Percentiles rank a stretch among this genome's conserved stretches.
Evolutionary conservation across 495 filamentous ascomycete species (phyloP).

Genomic region (Cetradonia linearis): DNA sequence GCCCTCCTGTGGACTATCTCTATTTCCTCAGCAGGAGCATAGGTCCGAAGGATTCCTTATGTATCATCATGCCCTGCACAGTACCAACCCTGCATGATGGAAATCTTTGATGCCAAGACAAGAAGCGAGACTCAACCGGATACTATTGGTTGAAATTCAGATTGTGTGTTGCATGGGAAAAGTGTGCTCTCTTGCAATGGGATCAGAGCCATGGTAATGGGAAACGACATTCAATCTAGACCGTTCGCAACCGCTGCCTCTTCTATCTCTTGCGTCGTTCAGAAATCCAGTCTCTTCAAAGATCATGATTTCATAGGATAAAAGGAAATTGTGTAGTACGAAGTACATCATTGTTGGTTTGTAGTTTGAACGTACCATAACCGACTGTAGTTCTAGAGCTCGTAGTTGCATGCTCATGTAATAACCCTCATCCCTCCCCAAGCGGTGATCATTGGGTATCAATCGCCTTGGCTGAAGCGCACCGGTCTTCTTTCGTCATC

Average conservation of each 20-base stretch:
- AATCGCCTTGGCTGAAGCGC: conserved; percentile 13
- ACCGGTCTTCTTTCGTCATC: conserved; percentile 21
- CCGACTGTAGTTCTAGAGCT: too few species aligned
- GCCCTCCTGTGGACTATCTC: not conserved
- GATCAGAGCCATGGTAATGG: not conserved
- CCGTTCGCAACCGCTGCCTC: not conserved
- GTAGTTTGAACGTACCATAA: not conserved
- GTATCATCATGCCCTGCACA: not conserved
- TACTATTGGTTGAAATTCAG: not conserved
- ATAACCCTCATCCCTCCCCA: conserved; percentile 5
- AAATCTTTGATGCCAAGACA: not conserved
- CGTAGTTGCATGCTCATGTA: not conserved
- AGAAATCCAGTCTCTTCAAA: not conserved
- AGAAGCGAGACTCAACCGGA: not conserved
- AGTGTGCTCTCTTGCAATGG: not conserved
- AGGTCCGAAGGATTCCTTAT: not conserved
- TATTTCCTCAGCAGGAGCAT: not conserved
- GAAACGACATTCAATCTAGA: not conserved
- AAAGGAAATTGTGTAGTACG: not conserved
- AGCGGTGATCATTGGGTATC: conserved; percentile 7
- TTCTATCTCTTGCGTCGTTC: not conserved
- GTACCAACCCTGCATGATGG: not conserved
- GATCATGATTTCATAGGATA: not conserved
- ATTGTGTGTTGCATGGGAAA: not conserved
- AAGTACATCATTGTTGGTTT: not conserved